These are phyloP conservation scores for Baorangia bicolor DNA, from an alignment of 768 basidiomycete species.

Conservation along the genomic window DNA sequence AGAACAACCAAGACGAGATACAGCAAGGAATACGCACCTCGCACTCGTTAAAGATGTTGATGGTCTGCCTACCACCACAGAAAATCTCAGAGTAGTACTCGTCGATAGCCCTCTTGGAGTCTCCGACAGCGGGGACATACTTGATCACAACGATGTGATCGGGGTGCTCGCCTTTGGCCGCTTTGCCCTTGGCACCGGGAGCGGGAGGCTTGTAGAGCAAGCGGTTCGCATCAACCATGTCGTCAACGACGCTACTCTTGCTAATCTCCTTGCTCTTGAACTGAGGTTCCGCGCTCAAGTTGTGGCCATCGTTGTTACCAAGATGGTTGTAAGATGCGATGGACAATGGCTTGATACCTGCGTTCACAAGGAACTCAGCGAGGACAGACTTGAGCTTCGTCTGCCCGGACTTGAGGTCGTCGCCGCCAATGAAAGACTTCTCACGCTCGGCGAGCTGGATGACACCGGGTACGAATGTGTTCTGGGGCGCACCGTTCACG, in stretches of 20 bases:
- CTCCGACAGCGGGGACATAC: constrained; percentile 94
- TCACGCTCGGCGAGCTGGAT: constrained; percentile 89
- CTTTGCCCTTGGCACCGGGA: constrained; percentile 51
- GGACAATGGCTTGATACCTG: constrained; percentile 95
- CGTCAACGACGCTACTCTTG: constrained; percentile 96
- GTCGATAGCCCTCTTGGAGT: constrained; percentile 98
- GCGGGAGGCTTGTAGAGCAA: constrained; percentile 85
- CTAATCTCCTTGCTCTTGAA: constrained; percentile 99
- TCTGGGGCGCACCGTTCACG: constrained; percentile 97
- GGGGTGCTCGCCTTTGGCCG: constrained; percentile 90
- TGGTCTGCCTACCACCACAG: constrained; percentile 91
- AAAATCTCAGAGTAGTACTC: constrained; percentile 99
- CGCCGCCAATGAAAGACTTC: constrained; percentile 93
- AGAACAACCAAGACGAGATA: background rate
- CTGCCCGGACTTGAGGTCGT: constrained; percentile 97
- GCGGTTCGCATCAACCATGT: constrained; percentile 93
- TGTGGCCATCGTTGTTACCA: constrained; percentile 96
- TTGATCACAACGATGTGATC: constrained; percentile 98
- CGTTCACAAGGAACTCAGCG: constrained; percentile 98
- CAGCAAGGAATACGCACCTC: constrained; percentile 51
- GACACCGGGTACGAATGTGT: constrained; percentile 96
- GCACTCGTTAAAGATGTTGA: constrained; percentile 98
- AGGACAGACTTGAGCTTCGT: constrained; percentile 96
- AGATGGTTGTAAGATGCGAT: constrained; percentile 99
- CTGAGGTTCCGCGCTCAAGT: constrained; percentile 85